Percentiles rank a stretch among this genome's conserved stretches.
phyloP scores from a whole-genome alignment of 2,329 filamentous ascomycete species.

The Dactylellina drechsleri region DNA sequence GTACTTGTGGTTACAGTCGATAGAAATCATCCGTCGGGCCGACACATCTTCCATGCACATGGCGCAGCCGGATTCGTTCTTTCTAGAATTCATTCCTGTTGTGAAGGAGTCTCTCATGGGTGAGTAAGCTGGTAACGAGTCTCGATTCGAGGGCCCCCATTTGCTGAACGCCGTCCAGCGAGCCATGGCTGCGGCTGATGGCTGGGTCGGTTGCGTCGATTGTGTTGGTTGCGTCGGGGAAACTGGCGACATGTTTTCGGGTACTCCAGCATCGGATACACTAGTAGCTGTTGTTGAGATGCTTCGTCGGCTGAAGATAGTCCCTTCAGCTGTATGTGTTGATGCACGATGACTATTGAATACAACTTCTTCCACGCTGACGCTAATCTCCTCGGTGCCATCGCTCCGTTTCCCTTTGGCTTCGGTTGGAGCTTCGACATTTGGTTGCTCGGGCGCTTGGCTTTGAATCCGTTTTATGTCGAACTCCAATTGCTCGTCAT shows the following conservation, averaged over 20 bases:
- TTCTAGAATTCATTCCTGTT: conserved; percentile 17
- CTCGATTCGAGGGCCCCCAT: conserved; percentile 46
- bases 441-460: conserved; percentile 31
- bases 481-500: conserved; percentile 49
- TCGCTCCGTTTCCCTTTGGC: conserved; percentile 41
- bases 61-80: conserved; percentile 41
- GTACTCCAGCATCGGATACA: conserved; percentile 46
- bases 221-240: conserved; percentile 33
- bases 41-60: conserved; percentile 52
- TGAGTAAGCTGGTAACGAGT: conserved; percentile 47
- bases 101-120: conserved; percentile 53
- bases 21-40: conserved; percentile 36
- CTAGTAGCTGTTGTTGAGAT: conserved; percentile 51
- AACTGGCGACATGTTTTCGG: conserved; percentile 44
- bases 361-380: conserved; percentile 45
- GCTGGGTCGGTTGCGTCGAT: conserved; percentile 11
- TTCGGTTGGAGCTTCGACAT: conserved; percentile 35
- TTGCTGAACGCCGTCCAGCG: conserved; percentile 50
- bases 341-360: conserved; percentile 52
- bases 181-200: conserved; percentile 44
- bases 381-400: conserved; percentile 33
- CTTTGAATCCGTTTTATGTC: conserved; percentile 50
- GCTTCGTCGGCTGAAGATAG: conserved; percentile 48
- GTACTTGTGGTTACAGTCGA: conserved; percentile 46
- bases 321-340: conserved; percentile 51